A percentile compares a stretch with the other conserved stretches of the same genome.
Evolutionary conservation across 2,329 filamentous ascomycete species (phyloP).

Genomic region (Karstenula rhodostoma): DNA sequence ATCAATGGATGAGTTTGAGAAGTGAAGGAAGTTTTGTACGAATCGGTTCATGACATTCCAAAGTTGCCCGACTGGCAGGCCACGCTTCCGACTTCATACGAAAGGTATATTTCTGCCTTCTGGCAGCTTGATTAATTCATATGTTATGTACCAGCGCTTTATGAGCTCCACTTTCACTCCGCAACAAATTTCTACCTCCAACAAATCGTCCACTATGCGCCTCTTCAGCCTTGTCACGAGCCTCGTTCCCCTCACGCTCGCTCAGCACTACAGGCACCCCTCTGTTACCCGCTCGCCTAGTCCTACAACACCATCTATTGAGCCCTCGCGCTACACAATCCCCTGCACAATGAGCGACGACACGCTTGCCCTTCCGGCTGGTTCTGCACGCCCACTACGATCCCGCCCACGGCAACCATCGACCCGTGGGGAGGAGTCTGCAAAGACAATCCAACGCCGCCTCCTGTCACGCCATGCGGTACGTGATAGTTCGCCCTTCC

Average conservation of each 20-base stretch:
- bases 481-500: neutral
- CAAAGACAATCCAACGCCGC: neutral
- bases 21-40: too few species aligned
- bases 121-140: neutral
- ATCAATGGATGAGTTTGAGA: neutral
- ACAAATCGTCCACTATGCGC: neutral
- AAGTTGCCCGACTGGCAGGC: too few species aligned
- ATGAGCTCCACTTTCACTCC: neutral
- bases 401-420: neutral
- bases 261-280: neutral
- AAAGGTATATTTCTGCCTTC: too few species aligned
- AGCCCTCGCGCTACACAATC: constrained; percentile 5
- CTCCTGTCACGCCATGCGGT: neutral
- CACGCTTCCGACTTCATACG: too few species aligned
- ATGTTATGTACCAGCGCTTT: neutral
- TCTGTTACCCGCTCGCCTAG: neutral
- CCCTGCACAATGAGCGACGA: constrained; percentile 21
- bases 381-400: constrained; percentile 20
- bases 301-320: neutral
- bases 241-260: neutral
- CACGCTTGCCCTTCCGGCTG: constrained; percentile 13
- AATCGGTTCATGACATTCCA: too few species aligned
- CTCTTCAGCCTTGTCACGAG: neutral
- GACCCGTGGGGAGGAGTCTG: neutral
- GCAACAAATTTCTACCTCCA: neutral